phyloP scores from a whole-genome alignment of 345 rosid species.

The Citrus mangshanensis region DNA sequence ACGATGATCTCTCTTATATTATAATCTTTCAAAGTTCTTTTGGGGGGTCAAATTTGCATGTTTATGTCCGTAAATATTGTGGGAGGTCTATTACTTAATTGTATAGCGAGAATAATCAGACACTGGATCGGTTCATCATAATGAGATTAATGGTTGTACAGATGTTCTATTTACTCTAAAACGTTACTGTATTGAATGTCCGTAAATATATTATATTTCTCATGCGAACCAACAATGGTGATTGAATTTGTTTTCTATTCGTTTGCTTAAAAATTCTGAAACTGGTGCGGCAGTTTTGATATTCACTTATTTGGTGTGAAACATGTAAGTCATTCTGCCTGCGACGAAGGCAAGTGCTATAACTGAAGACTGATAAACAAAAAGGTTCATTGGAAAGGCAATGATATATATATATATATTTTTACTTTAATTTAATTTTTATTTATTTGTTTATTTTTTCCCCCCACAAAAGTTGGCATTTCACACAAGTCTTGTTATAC shows the following conservation, averaged over 20 bases:
- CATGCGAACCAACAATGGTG: not conserved
- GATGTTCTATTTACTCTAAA: not conserved
- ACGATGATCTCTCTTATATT: conserved; percentile 15
- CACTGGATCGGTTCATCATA: conserved; percentile 4
- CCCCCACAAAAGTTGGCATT: too few relatives aligned
- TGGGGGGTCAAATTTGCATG: conserved; percentile 13
- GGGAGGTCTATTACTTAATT: conserved; percentile 26
- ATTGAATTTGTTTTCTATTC: not conserved
- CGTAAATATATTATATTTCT: not conserved
- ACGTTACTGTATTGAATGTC: not conserved
- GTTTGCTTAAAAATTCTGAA: too few relatives aligned
- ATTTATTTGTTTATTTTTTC: too few relatives aligned
- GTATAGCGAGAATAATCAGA: conserved; percentile 27
- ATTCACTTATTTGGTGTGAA: too few relatives aligned
- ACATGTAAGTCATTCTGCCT: too few relatives aligned
- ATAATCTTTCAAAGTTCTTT: not conserved
- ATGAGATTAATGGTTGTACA: conserved; percentile 7
- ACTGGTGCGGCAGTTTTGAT: not conserved
- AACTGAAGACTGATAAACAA: too few relatives aligned
- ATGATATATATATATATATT: not conserved
- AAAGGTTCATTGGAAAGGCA: not conserved
- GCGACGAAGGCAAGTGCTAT: too few relatives aligned
- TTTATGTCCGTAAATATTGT: conserved; percentile 9
- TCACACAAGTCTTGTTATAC: not conserved
- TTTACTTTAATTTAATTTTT: too few relatives aligned